phyloP scores from a whole-genome alignment of 2,329 filamentous ascomycete species.

The Pseudogymnoascus sp. region DNA sequence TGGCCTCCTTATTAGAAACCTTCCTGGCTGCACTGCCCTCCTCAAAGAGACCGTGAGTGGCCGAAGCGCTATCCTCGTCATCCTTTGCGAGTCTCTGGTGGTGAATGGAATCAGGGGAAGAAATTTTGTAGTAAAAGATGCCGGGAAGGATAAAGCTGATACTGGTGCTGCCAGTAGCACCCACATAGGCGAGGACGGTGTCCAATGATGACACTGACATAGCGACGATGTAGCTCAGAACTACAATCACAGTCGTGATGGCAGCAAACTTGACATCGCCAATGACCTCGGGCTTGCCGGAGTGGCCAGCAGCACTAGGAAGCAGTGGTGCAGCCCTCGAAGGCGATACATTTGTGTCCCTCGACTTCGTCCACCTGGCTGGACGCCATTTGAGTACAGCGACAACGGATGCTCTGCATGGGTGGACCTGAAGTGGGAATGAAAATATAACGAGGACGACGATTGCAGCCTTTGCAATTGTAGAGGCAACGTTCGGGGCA shows the following conservation, averaged over 20 bases:
- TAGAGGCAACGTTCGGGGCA: constrained; percentile 65
- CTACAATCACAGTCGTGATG: constrained; percentile 78
- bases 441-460: constrained; percentile 95
- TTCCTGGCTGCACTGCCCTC: constrained; percentile 31
- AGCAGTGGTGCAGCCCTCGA: constrained; percentile 34
- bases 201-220: constrained; percentile 87
- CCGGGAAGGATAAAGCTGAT: constrained; percentile 97
- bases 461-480: constrained; percentile 89
- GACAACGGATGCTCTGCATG: constrained; percentile 89
- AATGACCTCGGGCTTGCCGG: constrained; percentile 54
- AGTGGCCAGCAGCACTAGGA: constrained; percentile 34
- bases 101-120: constrained; percentile 74
- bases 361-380: constrained; percentile 30
- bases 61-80: constrained; percentile 69
- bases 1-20: constrained; percentile 46
- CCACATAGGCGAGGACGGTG: constrained; percentile 88
- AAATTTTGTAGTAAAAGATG: constrained; percentile 98
- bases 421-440: constrained; percentile 90
- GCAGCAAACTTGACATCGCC: constrained; percentile 81
- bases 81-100: constrained; percentile 86
- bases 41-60: constrained; percentile 31
- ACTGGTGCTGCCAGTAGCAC: constrained; percentile 85
- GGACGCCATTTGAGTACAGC: constrained; percentile 92
- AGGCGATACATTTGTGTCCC: constrained; percentile 30
- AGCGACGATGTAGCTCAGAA: constrained; percentile 77